Evolutionary conservation across 495 filamentous ascomycete species (phyloP).

Genomic region (Talaromyces trachyspermus): DNA sequence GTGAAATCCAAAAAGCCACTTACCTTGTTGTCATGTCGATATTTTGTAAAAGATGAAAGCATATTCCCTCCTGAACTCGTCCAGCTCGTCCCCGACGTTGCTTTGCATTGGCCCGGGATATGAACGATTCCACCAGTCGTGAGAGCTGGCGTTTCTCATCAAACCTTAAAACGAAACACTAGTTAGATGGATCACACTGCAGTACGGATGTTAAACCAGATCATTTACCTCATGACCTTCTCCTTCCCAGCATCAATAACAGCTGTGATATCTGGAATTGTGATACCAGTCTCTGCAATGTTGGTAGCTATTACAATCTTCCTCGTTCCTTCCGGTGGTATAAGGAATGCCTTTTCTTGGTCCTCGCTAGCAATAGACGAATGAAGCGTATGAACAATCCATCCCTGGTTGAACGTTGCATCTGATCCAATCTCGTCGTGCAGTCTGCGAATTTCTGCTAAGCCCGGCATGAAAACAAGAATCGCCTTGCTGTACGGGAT

Average conservation of each 20-base stretch:
- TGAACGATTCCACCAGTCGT: slow-evolving; percentile 82
- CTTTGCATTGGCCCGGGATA: slow-evolving; percentile 89
- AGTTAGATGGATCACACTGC: background rate
- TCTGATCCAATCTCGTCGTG: slow-evolving; percentile 74
- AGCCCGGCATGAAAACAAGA: slow-evolving; percentile 87
- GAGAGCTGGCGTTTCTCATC: slow-evolving; percentile 90
- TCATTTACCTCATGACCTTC: slow-evolving; percentile 75
- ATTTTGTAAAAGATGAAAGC: slow-evolving; percentile 92
- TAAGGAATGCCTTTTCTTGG: slow-evolving; percentile 81
- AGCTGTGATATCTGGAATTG: slow-evolving; percentile 92
- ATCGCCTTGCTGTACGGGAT: slow-evolving; percentile 77
- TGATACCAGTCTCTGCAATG: slow-evolving; percentile 95
- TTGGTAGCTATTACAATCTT: slow-evolving; percentile 96
- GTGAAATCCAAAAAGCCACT: background rate
- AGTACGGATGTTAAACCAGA: background rate
- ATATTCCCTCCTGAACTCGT: slow-evolving; percentile 89
- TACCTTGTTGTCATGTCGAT: slow-evolving; percentile 65
- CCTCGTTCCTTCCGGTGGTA: slow-evolving; percentile 70
- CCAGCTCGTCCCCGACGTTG: slow-evolving; percentile 90
- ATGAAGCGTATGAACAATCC: slow-evolving; percentile 82
- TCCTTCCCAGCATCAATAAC: slow-evolving; percentile 94
- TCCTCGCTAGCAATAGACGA: slow-evolving; percentile 95
- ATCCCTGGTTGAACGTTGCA: slow-evolving; percentile 56
- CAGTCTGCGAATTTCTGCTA: slow-evolving; percentile 82
- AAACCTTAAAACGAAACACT: slow-evolving; percentile 38